Evolutionary conservation across 1,284 basidiomycete genomes (phyloP).

Genomic region (Wallemia hederae): DNA sequence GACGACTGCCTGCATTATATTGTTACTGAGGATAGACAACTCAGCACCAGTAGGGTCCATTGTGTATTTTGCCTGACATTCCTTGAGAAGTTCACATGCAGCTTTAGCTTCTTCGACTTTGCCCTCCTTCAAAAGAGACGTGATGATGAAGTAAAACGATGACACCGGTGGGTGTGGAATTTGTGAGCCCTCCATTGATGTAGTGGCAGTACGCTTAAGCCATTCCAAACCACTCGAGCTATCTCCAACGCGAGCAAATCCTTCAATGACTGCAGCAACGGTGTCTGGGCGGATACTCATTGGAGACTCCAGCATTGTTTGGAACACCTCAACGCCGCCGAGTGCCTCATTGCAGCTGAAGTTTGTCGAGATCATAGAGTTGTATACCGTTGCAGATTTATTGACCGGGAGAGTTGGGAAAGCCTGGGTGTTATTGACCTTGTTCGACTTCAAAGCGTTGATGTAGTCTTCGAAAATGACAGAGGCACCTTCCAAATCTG

Average conservation of each 20-base stretch:
- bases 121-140: background rate
- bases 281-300: background rate
- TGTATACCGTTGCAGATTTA: conserved; percentile 26
- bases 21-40: background rate
- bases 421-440: conserved; percentile 6
- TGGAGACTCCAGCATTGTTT: conserved; percentile 30
- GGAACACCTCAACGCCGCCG: conserved; percentile 35
- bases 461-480: conserved; percentile 37
- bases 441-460: conserved; percentile 18
- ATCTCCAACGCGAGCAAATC: conserved; percentile 1
- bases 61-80: background rate
- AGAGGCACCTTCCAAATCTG: conserved; percentile 28
- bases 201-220: background rate
- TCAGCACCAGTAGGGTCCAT: background rate
- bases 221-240: background rate
- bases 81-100: background rate
- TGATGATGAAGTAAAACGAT: background rate
- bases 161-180: background rate
- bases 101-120: background rate
- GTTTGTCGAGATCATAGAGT: conserved; percentile 42
- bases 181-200: background rate
- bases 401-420: conserved; percentile 7
- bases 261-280: conserved; percentile 19
- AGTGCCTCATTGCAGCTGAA: conserved; percentile 34
- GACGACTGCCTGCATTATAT: background rate